Base-by-base conservation (phyloP, 208 protist genomes). In the Phytomonas francai region DNA sequence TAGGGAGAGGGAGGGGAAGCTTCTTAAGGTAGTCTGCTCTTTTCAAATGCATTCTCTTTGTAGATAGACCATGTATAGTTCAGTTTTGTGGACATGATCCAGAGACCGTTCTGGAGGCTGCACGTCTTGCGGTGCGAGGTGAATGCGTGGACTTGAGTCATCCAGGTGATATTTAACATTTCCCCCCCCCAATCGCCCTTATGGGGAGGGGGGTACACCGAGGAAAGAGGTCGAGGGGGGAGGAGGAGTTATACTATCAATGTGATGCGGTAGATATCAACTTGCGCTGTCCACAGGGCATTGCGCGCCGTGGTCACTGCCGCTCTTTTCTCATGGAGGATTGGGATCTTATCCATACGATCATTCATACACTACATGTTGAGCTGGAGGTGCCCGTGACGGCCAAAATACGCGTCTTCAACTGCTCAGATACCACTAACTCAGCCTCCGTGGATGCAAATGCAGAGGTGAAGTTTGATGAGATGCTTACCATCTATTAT, bases 251-350 rank as follows among this genome's bases (percentile, higher is more conserved):
- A 69, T 58, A 76, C 30, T 85, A 81, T 59, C 65, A 83, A 57
- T 95, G 89, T 67, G 89, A 93, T 70, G 93, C 90, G 1, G 80
- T 97, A 28, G 91, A 97, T 59, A 54, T 97, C 33, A 97, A 97
- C 61, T 74, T 97, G 16, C 93, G 91, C 62, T 98, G 95, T 67
- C 93, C 93, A n/a, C 93, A 98, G 70, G 84, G 88, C 31, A 97
- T 98, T 57, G 93, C 95, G 45, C 72, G 85, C 51, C 90, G 87
- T 29, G 93, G 95, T 3, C 74, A 91, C 76, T 98, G 97, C 77
- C 92, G 95, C 45, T 80, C 87, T 11, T 98, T 95, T 66, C 78
- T 98, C 14, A 94, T 94, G 89, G 88, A 96, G 36, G 79, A 97
- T 67, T 95, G 90, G 85, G 79, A 89, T 0, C 27, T 76, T 25